Evolutionary conservation across 2,329 filamentous ascomycete genomes (phyloP).

Genomic region (Ilyonectria robusta): DNA sequence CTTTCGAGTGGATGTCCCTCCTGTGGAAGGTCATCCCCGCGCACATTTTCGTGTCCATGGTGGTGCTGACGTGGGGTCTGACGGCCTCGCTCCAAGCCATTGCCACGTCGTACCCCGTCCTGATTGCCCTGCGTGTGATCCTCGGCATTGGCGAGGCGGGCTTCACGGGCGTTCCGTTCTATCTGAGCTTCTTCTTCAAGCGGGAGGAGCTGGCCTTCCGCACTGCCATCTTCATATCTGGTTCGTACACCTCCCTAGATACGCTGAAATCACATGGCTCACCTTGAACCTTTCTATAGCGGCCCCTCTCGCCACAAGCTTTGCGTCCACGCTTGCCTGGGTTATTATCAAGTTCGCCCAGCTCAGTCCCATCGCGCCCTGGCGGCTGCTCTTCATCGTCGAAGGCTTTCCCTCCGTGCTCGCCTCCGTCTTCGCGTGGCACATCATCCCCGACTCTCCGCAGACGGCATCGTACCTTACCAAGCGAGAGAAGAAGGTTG

Average conservation of each 20-base stretch:
- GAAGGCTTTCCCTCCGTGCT: constrained; percentile 89
- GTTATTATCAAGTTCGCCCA: constrained; percentile 79
- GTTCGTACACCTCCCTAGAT: constrained; percentile 49
- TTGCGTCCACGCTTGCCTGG: constrained; percentile 86
- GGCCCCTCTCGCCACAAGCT: constrained; percentile 82
- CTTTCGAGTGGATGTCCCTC: constrained; percentile 76
- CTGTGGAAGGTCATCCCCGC: constrained; percentile 73
- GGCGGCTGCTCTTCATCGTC: constrained; percentile 87
- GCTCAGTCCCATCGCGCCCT: constrained; percentile 79
- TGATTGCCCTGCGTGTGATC: constrained; percentile 69
- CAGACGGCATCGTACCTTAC: constrained; percentile 75
- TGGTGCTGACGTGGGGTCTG: constrained; percentile 85
- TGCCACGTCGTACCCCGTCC: constrained; percentile 73
- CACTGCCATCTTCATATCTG: constrained; percentile 89
- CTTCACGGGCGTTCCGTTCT: constrained; percentile 75
- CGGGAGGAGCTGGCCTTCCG: constrained; percentile 84
- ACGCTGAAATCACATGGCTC: constrained; percentile 3
- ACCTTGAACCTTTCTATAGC: constrained; percentile 72
- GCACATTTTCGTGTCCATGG: constrained; percentile 70
- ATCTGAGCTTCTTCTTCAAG: constrained; percentile 75
- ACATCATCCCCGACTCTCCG: constrained; percentile 82
- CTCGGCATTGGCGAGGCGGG: constrained; percentile 76
- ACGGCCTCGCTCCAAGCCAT: constrained; percentile 81
- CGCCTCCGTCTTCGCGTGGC: constrained; percentile 81
- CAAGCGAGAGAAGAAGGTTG: constrained; percentile 76